Conservation (phyloP, 176 grass and related monocot genomes). For the Pontederia paniculata region DNA sequence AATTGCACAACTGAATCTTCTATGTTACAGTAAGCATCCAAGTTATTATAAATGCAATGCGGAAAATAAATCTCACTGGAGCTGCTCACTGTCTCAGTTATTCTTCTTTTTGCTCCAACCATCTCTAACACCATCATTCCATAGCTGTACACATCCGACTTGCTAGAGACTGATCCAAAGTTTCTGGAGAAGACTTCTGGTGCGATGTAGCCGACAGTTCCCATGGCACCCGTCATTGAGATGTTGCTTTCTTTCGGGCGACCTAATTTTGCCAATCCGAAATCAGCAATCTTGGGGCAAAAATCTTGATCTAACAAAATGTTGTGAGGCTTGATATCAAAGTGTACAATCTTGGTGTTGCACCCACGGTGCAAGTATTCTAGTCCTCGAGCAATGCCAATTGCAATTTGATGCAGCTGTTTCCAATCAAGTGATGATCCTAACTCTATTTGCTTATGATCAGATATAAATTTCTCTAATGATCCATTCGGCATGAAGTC, state of each 20-base stretch:
- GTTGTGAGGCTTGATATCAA: slow-evolving; percentile 12
- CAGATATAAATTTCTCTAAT: neutral
- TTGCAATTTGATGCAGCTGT: neutral
- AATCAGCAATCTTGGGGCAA: slow-evolving; percentile 2
- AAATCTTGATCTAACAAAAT: slow-evolving; percentile 4
- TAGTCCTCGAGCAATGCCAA: slow-evolving; percentile 4
- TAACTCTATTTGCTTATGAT: neutral
- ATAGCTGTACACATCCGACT: slow-evolving; percentile 8
- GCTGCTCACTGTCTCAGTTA: neutral
- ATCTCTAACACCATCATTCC: slow-evolving; percentile 7
- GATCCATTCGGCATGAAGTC: slow-evolving; percentile 14
- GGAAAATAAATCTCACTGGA: slow-evolving; percentile 1
- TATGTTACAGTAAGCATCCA: neutral
- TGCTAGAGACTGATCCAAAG: neutral
- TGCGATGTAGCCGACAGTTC: neutral
- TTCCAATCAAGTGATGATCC: neutral
- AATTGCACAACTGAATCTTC: neutral
- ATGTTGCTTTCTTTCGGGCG: neutral
- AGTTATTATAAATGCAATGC: neutral
- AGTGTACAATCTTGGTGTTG: slow-evolving; percentile 5
- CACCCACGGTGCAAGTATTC: slow-evolving; percentile 1
- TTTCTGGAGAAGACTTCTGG: neutral
- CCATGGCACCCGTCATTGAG: neutral
- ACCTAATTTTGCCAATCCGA: slow-evolving; percentile 9
- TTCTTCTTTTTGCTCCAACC: neutral